Evolutionary conservation across 2,329 filamentous ascomycete genomes (phyloP), one percentile per base, ranked within the genome.

Genomic region (Nothophoma quercina): DNA sequence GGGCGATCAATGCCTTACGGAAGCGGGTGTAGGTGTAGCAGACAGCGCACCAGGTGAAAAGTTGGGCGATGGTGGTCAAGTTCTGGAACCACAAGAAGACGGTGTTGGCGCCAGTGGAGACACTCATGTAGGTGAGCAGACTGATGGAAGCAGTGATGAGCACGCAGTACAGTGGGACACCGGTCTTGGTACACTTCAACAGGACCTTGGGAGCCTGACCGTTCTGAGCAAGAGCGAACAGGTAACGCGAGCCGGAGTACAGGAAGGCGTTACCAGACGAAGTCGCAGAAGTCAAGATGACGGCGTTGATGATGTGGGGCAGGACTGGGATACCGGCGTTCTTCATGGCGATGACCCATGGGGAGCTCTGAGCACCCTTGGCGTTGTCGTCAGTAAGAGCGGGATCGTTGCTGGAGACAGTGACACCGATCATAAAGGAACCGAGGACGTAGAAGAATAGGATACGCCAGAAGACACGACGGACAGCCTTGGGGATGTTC

Each of bases 251-350:
- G 9, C 78, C 80, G 2, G 78, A 77, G 63, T 81, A 80, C 44
- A 92, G 77, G 64, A 82, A 84, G 59, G 88, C 85, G 61, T 91
- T 91, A 0, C 83, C 85, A 0, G 88, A 81, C 0, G 88, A 90
- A 75, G 85, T 87, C 0, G 87, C 88, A 0, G 87, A 88, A 0
- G 86, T 89, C 59, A 92, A 80, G 61, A 93, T 87, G 21, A 92
- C 80, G 28, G 88, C 89, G 69, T 93, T 93, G 73, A 93, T 86
- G 47, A 93, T 83, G 5, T 85, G 85, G 0, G 88, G 87, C 4
- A 92, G 82, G 6, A 82, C 86, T 4, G 78, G 79, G 51, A 92
- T 86, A 0, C 87, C 85, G 2, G 88, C 89, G 23, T 84, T 82
- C 9, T 82, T 79, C 29, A 88, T 85, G 15, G 88, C 89, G 57